Base-by-base conservation (phyloP, 2,329 filamentous ascomycete genomes). In the Ophiocordyceps unilateralis region DNA sequence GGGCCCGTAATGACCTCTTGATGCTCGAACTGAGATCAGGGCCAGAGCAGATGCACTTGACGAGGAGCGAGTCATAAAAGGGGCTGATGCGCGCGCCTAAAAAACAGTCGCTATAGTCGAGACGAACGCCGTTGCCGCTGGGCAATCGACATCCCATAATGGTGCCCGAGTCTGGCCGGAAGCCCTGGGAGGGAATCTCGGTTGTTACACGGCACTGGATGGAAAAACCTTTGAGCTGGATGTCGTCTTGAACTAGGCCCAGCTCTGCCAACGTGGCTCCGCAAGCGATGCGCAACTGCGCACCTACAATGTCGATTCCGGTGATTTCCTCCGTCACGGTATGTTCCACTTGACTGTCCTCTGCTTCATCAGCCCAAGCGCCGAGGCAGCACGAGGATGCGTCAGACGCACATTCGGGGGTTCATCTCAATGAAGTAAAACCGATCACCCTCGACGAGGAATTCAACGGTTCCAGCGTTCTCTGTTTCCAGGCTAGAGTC, bases 161-260 rank as follows among this genome's bases (percentile, higher is more conserved):
- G 74, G 95, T 96, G 62, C 91, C 91, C 41, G 89, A 96, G 56
- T 98, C 91, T 6, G 91, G 91, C 46, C 81, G 78, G 74, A 98
- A 98, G 49, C 74, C 74, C 64, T 91, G 83, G 43, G 86, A 64
- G 7, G 91, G 89, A 53, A 96, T 91, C 64, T 98, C 91, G 24
- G 91, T 98, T 40, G 91, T 98, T 66, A 98, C 95, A 70, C 91
- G 86, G 69, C 89, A 95, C 66, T 98, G 91, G 54, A 96, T 93
- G 49, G 91, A 89, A 58, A 94, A 98, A 40, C 40, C 40, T 12
- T 17, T 24, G 20, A 89, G 88, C 49, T 89, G 78, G 43, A 98
- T 96, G 60, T 87, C 81, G 63, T 96, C 89, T 65, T 98, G 91
- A 15, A 88, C 96, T 53, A 98, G 72, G 45, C 91, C 91, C 43